Evolutionary conservation across 805 yeast genomes (phyloP).

Genomic region (Zygosaccharomyces kombuchaensis): DNA sequence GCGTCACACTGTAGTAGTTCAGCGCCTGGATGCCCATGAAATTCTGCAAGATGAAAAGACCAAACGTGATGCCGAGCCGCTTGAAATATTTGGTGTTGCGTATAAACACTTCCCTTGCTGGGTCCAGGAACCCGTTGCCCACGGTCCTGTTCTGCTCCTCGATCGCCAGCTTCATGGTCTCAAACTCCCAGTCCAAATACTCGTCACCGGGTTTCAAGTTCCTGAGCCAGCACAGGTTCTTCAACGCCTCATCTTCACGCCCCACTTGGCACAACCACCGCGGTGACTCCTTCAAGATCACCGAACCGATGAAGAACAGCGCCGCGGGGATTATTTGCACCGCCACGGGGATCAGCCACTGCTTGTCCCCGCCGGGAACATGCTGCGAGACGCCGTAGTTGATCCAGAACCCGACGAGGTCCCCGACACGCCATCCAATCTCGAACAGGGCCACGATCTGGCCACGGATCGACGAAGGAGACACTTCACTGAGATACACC

Average conservation of each 20-base stretch:
- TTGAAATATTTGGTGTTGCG: slow-evolving; percentile 30
- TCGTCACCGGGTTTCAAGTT: slow-evolving; percentile 37
- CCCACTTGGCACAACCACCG: slow-evolving; percentile 40
- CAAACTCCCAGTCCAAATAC: slow-evolving; percentile 41
- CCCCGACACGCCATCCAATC: slow-evolving; percentile 48
- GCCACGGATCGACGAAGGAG: slow-evolving; percentile 45
- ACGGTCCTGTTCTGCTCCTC: slow-evolving; percentile 23
- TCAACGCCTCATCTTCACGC: slow-evolving; percentile 34
- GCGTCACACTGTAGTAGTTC: slow-evolving; percentile 50
- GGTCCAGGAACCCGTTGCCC: slow-evolving; percentile 40
- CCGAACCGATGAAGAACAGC: slow-evolving; percentile 38
- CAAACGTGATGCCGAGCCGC: slow-evolving; percentile 38
- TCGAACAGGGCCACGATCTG: slow-evolving; percentile 45
- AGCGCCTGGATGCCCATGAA: slow-evolving; percentile 48
- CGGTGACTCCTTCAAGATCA: slow-evolving; percentile 44
- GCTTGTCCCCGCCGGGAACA: slow-evolving; percentile 32
- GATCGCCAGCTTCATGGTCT: slow-evolving; percentile 28
- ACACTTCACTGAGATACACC: slow-evolving; percentile 42
- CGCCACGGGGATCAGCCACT: slow-evolving; percentile 48
- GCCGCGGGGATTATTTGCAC: slow-evolving; percentile 45
- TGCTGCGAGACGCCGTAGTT: slow-evolving; percentile 43
- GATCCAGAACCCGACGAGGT: slow-evolving; percentile 47
- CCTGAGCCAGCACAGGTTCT: slow-evolving; percentile 39
- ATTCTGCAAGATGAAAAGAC: slow-evolving; percentile 42
- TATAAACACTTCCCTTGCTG: slow-evolving; percentile 36